A percentile compares a stretch with the other conserved stretches of the same genome.
Evolutionary conservation across 208 protist species (phyloP).

Genomic region (Leishmania braziliensis): DNA sequence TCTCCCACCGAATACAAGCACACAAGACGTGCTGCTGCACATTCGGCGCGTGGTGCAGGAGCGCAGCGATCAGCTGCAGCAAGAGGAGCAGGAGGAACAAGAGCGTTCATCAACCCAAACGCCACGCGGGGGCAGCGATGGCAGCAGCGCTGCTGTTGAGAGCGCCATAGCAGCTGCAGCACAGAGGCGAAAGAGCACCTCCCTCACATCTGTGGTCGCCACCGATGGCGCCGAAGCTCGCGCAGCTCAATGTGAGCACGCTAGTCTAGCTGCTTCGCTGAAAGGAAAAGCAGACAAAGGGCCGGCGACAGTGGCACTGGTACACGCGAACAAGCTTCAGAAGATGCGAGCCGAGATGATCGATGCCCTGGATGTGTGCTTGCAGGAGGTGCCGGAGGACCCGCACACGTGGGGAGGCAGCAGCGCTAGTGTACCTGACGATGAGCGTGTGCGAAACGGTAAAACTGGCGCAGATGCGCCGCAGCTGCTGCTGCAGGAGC

Average conservation of each 20-base stretch:
- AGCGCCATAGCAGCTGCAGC: not conserved
- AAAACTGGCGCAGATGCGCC: not conserved
- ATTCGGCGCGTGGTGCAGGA: slow-evolving; percentile 50
- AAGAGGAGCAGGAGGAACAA: slow-evolving; percentile 16
- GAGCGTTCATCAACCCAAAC: not conserved
- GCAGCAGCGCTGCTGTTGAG: slow-evolving; percentile 4
- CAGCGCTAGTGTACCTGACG: not conserved
- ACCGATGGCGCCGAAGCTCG: not conserved
- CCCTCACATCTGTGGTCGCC: not conserved
- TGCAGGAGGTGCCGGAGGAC: slow-evolving; percentile 63
- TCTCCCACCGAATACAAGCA: slow-evolving; percentile 51
- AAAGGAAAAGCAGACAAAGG: not conserved
- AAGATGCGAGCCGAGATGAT: slow-evolving; percentile 72
- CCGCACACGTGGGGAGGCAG: slow-evolving; percentile 9
- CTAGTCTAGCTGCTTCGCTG: no score
- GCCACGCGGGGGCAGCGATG: not conserved
- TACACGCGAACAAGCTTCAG: slow-evolving; percentile 30
- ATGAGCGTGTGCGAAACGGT: slow-evolving; percentile 3
- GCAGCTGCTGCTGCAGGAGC: not conserved
- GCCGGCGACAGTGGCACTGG: not conserved
- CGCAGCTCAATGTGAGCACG: not conserved
- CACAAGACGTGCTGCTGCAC: slow-evolving; percentile 61
- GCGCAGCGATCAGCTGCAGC: slow-evolving; percentile 21
- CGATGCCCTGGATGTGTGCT: slow-evolving; percentile 78
- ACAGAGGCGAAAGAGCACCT: not conserved